These are phyloP conservation scores for Phytophthora constricta DNA, from an alignment of 352 stramenopile genomes.

Conservation along the genomic window DNA sequence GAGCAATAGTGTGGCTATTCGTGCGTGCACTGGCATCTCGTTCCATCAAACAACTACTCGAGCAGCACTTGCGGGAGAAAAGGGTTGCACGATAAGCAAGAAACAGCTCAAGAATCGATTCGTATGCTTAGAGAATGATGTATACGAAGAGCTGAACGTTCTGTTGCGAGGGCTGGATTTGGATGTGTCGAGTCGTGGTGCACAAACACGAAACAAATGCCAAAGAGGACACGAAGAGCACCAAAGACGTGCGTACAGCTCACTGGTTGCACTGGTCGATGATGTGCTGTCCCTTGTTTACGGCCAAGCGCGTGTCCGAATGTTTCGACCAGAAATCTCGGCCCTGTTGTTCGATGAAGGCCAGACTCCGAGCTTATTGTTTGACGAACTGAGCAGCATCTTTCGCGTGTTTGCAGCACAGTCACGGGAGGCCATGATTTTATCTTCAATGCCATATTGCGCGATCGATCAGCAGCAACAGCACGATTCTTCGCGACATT, in stretches of 20 bases:
- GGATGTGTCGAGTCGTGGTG: neutral
- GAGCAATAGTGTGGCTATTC: constrained; percentile 18
- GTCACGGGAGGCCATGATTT: too few relatives aligned
- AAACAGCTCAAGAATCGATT: constrained; percentile 17
- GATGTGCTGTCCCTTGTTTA: constrained; percentile 42
- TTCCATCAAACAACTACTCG: constrained; percentile 10
- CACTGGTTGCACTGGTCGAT: constrained; percentile 30
- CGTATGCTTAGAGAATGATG: constrained; percentile 15
- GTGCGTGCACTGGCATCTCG: constrained; percentile 16
- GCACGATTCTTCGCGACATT: neutral
- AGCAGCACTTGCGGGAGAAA: neutral
- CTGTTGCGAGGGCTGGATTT: constrained; percentile 10
- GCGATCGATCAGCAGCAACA: too few relatives aligned
- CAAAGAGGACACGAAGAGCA: neutral
- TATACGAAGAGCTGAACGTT: constrained; percentile 23
- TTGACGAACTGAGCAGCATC: neutral
- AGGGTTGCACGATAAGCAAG: neutral
- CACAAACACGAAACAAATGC: neutral
- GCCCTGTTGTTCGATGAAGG: constrained; percentile 18
- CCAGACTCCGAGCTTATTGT: constrained; percentile 4
- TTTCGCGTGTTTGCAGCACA: constrained; percentile 19
- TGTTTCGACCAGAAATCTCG: constrained; percentile 15
- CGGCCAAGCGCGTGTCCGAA: constrained; percentile 14
- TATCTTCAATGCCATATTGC: too few relatives aligned
- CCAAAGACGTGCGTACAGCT: neutral